Percentiles rank a stretch among this genome's conserved stretches.
These are phyloP conservation scores for Nitzschia inconspicua DNA, from an alignment of 108 stramenopile genomes.

Conservation along the genomic window DNA sequence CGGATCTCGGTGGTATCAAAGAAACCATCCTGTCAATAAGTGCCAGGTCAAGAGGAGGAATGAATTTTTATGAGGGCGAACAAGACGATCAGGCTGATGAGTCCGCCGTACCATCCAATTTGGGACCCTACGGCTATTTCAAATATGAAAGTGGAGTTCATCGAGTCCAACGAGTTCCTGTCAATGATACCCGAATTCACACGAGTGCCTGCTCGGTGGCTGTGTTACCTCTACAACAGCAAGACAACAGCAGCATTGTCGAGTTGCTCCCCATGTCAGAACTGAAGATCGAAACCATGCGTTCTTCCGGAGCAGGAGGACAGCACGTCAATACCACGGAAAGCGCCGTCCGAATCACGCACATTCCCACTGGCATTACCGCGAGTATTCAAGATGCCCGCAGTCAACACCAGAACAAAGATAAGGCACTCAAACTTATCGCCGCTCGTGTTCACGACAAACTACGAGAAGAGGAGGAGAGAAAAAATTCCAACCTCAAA, in stretches of 20 bases:
- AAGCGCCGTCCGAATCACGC: conserved; percentile 96
- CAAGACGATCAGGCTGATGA: conserved; percentile 25
- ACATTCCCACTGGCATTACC: conserved; percentile 94
- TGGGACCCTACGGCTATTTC: conserved; percentile 86
- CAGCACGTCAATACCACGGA: conserved; percentile 95
- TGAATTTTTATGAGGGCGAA: background rate
- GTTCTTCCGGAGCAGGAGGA: conserved; percentile 74
- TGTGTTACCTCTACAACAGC: conserved; percentile 75
- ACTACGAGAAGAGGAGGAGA: conserved; percentile 46
- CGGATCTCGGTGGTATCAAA: conserved; percentile 77
- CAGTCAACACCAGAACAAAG: conserved; percentile 95
- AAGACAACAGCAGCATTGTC: conserved; percentile 24
- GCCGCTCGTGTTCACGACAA: conserved; percentile 75
- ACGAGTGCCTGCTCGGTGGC: conserved; percentile 94
- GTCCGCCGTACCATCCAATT: conserved; percentile 16
- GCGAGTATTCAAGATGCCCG: conserved; percentile 97
- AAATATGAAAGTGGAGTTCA: conserved; percentile 96
- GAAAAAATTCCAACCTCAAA: conserved; percentile 53
- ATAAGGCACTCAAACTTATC: conserved; percentile 89
- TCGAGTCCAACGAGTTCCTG: conserved; percentile 96
- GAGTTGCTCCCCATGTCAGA: conserved; percentile 64
- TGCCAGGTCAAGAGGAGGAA: conserved; percentile 34
- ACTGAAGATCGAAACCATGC: conserved; percentile 84
- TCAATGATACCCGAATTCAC: conserved; percentile 90
- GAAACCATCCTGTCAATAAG: conserved; percentile 62